These are phyloP conservation scores for Suhomyces sp. DNA, from an alignment of 805 yeast genomes.

Conservation along the genomic window DNA sequence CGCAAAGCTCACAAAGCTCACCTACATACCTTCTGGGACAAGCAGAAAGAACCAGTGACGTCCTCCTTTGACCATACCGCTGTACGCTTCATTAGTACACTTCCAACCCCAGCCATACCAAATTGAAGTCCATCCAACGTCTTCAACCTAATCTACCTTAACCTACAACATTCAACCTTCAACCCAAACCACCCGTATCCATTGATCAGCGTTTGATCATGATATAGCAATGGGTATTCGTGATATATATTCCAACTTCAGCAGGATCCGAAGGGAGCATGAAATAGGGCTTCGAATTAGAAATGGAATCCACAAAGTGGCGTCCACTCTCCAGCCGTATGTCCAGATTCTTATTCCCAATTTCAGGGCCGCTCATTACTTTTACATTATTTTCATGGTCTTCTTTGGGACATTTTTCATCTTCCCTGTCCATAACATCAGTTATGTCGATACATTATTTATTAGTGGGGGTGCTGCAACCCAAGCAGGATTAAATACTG, in stretches of 20 bases:
- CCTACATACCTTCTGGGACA: too few species aligned
- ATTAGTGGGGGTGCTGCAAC: constrained; percentile 76
- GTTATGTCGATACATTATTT: constrained; percentile 79
- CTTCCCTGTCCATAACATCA: constrained; percentile 66
- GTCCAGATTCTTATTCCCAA: constrained; percentile 47
- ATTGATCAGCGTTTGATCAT: constrained; percentile 3
- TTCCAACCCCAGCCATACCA: too few species aligned
- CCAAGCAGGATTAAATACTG: constrained; percentile 89
- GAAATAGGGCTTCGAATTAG: constrained; percentile 26
- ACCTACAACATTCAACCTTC: too few species aligned
- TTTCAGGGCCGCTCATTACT: constrained; percentile 67
- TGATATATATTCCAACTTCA: constrained; percentile 7
- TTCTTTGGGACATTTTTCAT: constrained; percentile 72
- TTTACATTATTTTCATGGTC: constrained; percentile 59
- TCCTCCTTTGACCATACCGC: too few species aligned
- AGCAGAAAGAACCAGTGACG: too few species aligned
- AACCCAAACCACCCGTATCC: not conserved
- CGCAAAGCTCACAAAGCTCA: too few species aligned
- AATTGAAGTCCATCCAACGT: too few species aligned
- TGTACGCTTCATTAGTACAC: too few species aligned
- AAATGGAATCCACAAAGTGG: constrained; percentile 33
- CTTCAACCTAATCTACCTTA: too few species aligned
- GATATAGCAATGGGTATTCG: constrained; percentile 6
- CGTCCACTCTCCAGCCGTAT: constrained; percentile 41
- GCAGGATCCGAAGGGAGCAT: constrained; percentile 7